phyloP scores from a whole-genome alignment of 2,329 filamentous ascomycete genomes.

The Leptosphaerulina australis region DNA sequence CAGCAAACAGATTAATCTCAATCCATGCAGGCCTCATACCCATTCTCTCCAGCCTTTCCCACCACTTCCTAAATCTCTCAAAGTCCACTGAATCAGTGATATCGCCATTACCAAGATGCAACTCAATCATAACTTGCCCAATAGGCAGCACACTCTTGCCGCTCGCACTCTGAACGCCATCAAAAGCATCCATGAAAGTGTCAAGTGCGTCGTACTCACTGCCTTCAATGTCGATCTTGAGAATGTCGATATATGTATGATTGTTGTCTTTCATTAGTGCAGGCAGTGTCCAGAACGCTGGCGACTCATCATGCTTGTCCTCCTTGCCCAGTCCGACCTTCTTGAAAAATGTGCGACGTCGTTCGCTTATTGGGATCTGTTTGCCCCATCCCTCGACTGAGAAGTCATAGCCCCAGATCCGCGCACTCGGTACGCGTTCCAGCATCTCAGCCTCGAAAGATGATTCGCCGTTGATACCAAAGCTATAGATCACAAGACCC shows the following conservation, averaged over 20 bases:
- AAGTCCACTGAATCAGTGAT: constrained; percentile 32
- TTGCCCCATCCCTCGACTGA: constrained; percentile 39
- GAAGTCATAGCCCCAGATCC: constrained; percentile 45
- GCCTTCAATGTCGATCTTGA: constrained; percentile 45
- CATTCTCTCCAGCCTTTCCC: constrained; percentile 43
- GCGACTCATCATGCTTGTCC: constrained; percentile 27
- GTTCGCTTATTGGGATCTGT: constrained; percentile 32
- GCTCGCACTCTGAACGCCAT: constrained; percentile 23
- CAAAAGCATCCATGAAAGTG: constrained; percentile 41
- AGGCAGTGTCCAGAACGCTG: constrained; percentile 40
- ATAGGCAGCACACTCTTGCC: constrained; percentile 36
- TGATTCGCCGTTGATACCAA: constrained; percentile 44
- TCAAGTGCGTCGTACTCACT: constrained; percentile 40
- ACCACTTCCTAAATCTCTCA: constrained; percentile 39
- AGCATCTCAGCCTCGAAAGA: constrained; percentile 46
- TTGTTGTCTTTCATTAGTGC: constrained; percentile 41
- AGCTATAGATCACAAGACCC: constrained; percentile 41
- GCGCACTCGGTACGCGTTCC: constrained; percentile 38
- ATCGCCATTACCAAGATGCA: constrained; percentile 36
- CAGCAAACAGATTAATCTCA: constrained; percentile 43
- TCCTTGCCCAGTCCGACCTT: constrained; percentile 38
- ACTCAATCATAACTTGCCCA: constrained; percentile 44
- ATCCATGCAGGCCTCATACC: constrained; percentile 45
- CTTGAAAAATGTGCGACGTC: constrained; percentile 39
- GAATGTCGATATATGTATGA: constrained; percentile 43